Evolutionary conservation across 768 basidiomycete species (phyloP), one percentile per base, ranked within the genome.

Genomic region (Lentinula aciculospora): DNA sequence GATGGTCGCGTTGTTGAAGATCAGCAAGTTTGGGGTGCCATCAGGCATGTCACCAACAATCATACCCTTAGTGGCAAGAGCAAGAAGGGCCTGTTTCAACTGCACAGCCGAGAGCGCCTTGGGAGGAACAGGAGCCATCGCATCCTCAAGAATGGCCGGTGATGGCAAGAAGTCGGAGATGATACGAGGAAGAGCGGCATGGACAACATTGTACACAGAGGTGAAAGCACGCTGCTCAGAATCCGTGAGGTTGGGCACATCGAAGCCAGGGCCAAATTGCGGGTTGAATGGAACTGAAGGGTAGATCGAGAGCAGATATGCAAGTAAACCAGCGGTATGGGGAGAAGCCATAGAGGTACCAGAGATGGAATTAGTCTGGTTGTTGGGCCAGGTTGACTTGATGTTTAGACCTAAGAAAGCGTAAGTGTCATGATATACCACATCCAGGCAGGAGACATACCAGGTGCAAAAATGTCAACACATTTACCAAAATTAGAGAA

Each of bases 341-440:
- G 96, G 96, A 6, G 91, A 91, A 13, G 95, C 94, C 94, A 97
- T 97, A 15, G 90, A 93, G 7, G 93, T 94, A 42, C 93, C 93
- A 0, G 91, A 93, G 63, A 97, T 82, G 8, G 86, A 90, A 64
- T 61, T 67, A 58, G 68, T 70, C 59, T 82, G 79, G 31, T 85
- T 85, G 59, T 80, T 92, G 77, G 29, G 29, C 56, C 84, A 97
- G 55, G 92, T 96, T 36, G 91, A 95, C 2, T 89, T 76, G 69
- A 98, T 96, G 78, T 93, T 93, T 61, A 95, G 74, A 60, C 90
- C 82, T 78, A 37, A 29, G 1, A 39, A 63, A 53, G 36, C 21
- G 5, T 45, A 1, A 48, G 49, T 7, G 15, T 15, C 23, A 25
- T 59, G 44, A 1, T 42, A 40, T 4, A 39, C 28, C 29, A 27